A percentile compares a stretch with the other conserved stretches of the same genome.
Conservation (phyloP, 2,329 filamentous ascomycete genomes). For the Apiospora sp. region DNA sequence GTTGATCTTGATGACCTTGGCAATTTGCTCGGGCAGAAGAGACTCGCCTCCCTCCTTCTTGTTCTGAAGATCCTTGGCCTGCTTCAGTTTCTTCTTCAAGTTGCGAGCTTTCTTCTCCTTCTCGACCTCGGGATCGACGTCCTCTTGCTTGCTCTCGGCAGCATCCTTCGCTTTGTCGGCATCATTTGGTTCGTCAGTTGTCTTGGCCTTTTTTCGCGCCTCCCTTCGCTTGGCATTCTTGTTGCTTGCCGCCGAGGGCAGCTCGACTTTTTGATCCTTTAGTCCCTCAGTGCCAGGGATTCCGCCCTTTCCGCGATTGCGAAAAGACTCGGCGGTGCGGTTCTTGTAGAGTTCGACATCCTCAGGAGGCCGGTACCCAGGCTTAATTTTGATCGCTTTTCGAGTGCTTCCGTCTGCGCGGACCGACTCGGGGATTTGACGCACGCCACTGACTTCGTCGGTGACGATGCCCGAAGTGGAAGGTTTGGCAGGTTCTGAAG, state of each 20-base stretch:
- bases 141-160: constrained; percentile 46
- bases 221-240: constrained; percentile 86
- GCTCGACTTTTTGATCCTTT: constrained; percentile 54
- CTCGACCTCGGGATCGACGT: constrained; percentile 75
- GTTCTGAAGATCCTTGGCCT: constrained; percentile 86
- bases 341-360: constrained; percentile 98
- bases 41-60: constrained; percentile 90
- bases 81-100: constrained; percentile 92
- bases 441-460: constrained; percentile 77
- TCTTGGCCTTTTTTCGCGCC: constrained; percentile 63
- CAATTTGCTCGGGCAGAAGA: constrained; percentile 91
- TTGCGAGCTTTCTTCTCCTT: constrained; percentile 93
- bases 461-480: constrained; percentile 79
- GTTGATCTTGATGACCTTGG: constrained; percentile 96
- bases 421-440: constrained; percentile 86
- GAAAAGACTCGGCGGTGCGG: constrained; percentile 84
- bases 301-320: constrained; percentile 73
- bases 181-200: constrained; percentile 66
- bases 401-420: constrained; percentile 91
- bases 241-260: constrained; percentile 65
- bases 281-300: constrained; percentile 77
- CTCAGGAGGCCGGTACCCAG: constrained; percentile 92
- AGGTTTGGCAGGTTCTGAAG: constrained; percentile 34
- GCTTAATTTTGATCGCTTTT: constrained; percentile 91
- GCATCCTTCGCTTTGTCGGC: constrained; percentile 47